Evolutionary conservation across 495 filamentous ascomycete species (phyloP), one percentile per base, ranked within the genome.

Genomic region (Pseudoneurospora amorphoporcata): DNA sequence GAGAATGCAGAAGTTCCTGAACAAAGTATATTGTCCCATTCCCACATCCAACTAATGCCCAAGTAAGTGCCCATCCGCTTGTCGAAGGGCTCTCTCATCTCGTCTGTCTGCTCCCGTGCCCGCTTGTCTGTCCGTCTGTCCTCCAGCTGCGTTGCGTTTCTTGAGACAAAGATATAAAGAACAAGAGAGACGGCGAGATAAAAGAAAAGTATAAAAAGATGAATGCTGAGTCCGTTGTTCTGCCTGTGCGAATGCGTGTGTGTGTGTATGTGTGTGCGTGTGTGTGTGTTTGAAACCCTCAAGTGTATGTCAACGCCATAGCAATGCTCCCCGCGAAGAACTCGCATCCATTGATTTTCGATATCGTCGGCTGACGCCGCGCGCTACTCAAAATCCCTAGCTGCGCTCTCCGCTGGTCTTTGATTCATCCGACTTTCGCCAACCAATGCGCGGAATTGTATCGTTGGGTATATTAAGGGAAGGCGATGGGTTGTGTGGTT

Each of bases 261-360:
- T 71, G 45, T 47, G 8, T 42, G 12, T 8, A 40, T 71, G 23
- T 23, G 23, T 23, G 23, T 23, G 23, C 1, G 23, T 1, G 32
- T 58, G 17, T 58, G 16, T 73, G 53, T 69, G 61, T 61, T 35
- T 45, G 39, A 71, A 68, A 70, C 70, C 42, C 42, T 72, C 73
- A 75, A 74, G 70, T 40, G 23, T 73, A 58, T 53, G 71, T 68
- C 39, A 78, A 78, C 77, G 77, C 77, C 77, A 61, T 77, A 77
- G 70, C 74, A 76, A 78, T 78, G 76, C 76, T 73, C 68, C 69
- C 41, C 7, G 17, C 68, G 23, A 37, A 17, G 53, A 16, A 3
- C 35, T 16, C 53, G 6, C 53, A 29, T 6, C 29, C 7, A 17
- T 14, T 65, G 47, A 58, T 23, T 0, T 23, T 23, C 23, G 23